Evolutionary conservation across 176 grass and related monocot species (phyloP).

Genomic region (Musa beccarii): DNA sequence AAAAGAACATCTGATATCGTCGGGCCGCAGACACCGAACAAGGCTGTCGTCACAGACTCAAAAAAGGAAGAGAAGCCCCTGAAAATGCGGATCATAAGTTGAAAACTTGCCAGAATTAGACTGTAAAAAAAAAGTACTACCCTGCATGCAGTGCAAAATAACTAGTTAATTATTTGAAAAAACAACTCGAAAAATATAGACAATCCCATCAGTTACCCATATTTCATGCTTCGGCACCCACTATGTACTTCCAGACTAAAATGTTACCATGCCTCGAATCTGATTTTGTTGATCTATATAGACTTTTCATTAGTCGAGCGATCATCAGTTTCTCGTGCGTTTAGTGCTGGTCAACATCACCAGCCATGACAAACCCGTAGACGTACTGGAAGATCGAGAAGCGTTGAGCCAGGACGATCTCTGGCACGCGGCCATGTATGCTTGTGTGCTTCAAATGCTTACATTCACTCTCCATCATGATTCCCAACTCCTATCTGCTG

Average conservation of each 20-base stretch:
- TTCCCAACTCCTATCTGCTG: conserved; percentile 72
- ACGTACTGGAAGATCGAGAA: conserved; percentile 80
- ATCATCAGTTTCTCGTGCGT: not conserved
- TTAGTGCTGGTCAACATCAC: conserved; percentile 60
- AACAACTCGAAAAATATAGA: not conserved
- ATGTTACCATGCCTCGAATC: not conserved
- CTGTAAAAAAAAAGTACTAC: no score
- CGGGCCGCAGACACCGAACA: conserved; percentile 53
- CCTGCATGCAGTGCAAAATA: not conserved
- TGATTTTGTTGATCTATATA: no score
- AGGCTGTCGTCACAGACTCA: conserved; percentile 53
- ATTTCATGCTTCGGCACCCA: not conserved
- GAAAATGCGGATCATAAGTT: conserved; percentile 90
- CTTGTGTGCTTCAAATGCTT: conserved; percentile 64
- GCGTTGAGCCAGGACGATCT: conserved; percentile 41
- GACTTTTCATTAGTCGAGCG: not conserved
- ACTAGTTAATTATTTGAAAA: not conserved
- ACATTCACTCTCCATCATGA: conserved; percentile 78
- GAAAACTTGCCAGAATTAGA: conserved; percentile 5
- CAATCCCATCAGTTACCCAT: conserved; percentile 12
- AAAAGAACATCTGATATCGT: conserved; percentile 52
- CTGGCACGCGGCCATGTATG: conserved; percentile 50
- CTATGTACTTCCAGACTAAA: not conserved
- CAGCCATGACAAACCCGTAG: conserved; percentile 25
- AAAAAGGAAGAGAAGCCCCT: conserved; percentile 83